These are phyloP conservation scores for Neolentinus lepideus DNA, from an alignment of 1,284 basidiomycete genomes.

Conservation along the genomic window DNA sequence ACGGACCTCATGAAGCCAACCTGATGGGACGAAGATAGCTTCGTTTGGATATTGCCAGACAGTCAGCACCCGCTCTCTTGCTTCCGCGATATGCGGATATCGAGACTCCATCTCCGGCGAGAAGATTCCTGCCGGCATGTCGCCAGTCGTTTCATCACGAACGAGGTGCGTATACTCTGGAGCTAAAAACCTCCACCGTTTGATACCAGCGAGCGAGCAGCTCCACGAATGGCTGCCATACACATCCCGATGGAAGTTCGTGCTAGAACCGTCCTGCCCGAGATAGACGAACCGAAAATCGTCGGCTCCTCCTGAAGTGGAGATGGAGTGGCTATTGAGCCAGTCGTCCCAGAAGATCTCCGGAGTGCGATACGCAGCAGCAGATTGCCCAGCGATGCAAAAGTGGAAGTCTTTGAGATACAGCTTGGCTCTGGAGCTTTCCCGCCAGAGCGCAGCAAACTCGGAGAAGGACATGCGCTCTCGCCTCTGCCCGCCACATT, in stretches of 20 bases:
- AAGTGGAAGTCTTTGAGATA: slow-evolving; percentile 1
- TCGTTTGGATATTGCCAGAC: slow-evolving; percentile 3
- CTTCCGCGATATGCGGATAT: background rate
- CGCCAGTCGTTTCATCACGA: background rate
- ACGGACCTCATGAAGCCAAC: background rate
- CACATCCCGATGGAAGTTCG: slow-evolving; percentile 1
- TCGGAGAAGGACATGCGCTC: background rate
- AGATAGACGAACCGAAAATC: slow-evolving; percentile 4
- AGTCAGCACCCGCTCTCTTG: background rate
- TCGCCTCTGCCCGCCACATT: background rate
- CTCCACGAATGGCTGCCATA: slow-evolving; percentile 1
- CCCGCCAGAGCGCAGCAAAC: background rate
- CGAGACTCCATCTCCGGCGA: background rate
- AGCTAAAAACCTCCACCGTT: background rate
- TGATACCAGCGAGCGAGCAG: background rate
- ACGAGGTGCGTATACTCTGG: background rate
- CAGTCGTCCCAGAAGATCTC: slow-evolving; percentile 2
- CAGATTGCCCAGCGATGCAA: background rate
- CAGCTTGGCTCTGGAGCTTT: background rate
- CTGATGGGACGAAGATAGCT: background rate
- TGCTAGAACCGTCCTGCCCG: background rate
- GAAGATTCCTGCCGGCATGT: background rate
- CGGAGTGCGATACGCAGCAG: background rate
- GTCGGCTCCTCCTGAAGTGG: background rate
- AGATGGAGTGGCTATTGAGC: background rate